Evolutionary conservation across 306 rosid genomes (phyloP).

Genomic region (Ormosia emarginata): DNA sequence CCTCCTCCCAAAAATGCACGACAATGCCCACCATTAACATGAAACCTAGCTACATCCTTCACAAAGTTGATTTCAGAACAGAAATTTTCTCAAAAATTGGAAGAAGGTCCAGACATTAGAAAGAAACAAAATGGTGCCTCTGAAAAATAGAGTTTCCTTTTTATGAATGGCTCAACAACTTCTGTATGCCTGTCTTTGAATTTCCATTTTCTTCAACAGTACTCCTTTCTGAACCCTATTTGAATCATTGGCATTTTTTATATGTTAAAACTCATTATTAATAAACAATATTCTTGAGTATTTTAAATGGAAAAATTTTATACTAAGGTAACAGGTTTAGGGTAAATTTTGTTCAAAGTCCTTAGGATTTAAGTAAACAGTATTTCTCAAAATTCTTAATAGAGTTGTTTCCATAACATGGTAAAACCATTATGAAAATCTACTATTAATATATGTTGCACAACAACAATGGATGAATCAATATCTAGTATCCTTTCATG

Average conservation of each 20-base stretch:
- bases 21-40: neutral
- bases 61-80: neutral
- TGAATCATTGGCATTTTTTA: neutral
- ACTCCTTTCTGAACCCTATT: neutral
- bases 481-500: neutral
- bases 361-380: too few relatives aligned
- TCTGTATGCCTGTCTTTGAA: neutral
- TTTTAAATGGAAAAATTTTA: neutral
- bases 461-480: neutral
- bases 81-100: neutral
- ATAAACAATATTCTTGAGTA: neutral
- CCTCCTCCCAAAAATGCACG: neutral
- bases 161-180: neutral
- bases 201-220: neutral
- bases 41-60: neutral
- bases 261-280: neutral
- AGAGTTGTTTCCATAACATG: neutral
- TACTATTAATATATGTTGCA: neutral
- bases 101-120: neutral
- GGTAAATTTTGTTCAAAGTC: neutral
- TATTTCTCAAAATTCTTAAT: too few relatives aligned
- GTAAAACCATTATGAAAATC: neutral
- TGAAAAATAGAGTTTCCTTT: neutral
- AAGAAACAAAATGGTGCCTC: neutral
- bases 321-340: neutral